Evolutionary conservation across 148 eudicot species (phyloP).

Genomic region (Amaranthus palmeri): DNA sequence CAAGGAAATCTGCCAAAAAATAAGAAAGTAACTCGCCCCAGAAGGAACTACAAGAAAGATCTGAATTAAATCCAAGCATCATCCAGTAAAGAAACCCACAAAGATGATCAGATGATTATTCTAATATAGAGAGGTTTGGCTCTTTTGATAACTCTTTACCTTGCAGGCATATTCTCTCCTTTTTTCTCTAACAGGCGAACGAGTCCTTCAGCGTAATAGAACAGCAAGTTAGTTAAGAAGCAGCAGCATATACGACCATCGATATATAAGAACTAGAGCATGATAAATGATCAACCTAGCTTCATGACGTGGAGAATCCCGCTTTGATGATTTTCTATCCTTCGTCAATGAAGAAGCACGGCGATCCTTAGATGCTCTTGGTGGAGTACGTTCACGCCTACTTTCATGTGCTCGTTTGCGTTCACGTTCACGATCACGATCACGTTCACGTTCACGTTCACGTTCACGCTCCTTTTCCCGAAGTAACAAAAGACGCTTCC

Average conservation of each 20-base stretch:
- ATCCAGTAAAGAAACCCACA: slow-evolving; percentile 22
- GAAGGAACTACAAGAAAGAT: slow-evolving; percentile 2
- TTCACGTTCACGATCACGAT: slow-evolving; percentile 50
- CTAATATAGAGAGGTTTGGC: slow-evolving; percentile 36
- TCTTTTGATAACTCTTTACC: slow-evolving; percentile 65
- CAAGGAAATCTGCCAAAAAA: background rate
- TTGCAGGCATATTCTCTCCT: slow-evolving; percentile 98
- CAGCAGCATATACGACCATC: slow-evolving; percentile 49
- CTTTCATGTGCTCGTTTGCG: slow-evolving; percentile 54
- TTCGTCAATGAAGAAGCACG: slow-evolving; percentile 56
- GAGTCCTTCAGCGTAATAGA: slow-evolving; percentile 97
- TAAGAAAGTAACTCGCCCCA: background rate
- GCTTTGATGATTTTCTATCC: slow-evolving; percentile 54
- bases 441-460: slow-evolving; percentile 67
- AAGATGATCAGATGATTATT: slow-evolving; percentile 18
- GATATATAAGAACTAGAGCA: slow-evolving; percentile 53
- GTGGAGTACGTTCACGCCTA: slow-evolving; percentile 66
- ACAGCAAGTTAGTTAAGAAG: slow-evolving; percentile 73
- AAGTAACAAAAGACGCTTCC: slow-evolving; percentile 47
- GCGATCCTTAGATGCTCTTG: slow-evolving; percentile 68
- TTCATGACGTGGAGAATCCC: slow-evolving; percentile 84
- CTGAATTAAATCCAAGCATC: slow-evolving; percentile 14
- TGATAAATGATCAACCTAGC: slow-evolving; percentile 79
- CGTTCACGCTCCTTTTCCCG: slow-evolving; percentile 58
- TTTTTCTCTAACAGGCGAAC: slow-evolving; percentile 89